Evolutionary conservation across 306 rosid genomes (phyloP), one percentile per base, ranked within the genome.

Genomic region (Quercus suber): DNA sequence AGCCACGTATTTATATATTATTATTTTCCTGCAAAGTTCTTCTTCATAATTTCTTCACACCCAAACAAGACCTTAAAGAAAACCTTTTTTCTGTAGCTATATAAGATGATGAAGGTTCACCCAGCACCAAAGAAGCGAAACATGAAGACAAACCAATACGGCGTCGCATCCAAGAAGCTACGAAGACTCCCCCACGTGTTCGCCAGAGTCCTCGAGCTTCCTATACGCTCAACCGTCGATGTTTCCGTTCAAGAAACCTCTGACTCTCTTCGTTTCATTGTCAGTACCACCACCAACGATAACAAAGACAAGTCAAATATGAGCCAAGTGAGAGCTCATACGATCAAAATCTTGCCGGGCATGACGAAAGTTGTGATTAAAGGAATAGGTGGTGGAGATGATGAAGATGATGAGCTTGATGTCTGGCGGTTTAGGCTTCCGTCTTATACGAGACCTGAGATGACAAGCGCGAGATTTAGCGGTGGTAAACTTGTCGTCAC

Each of bases 101-200:
- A 86, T 84, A 84, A 33, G 72, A 49, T 71, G 7, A 74, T 37
- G 71, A 87, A 71, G 83, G 56, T 80, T 4, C 79, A 73, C 52
- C 81, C 84, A 3, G 71, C 71, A 69, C 28, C 69, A 8, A 68
- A 72, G 63, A 84, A 89, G 63, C 77, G 75, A 64, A 68, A 59
- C 86, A 33, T 41, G 64, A 75, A 74, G 64, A 75, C 74, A 1
- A 52, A 76, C 12, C 83, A 83, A 8, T 70, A 69, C 76, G 79
- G 59, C 23, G 80, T 80, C 63, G 80, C 80, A 83, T 82, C 89
- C 1, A 85, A 77, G 53, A 87, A 83, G 79, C 89, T 89, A 20
- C 73, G 84, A 80, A 83, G 85, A 76, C 84, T 89, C 3, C 93
- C 93, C 4, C 93, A 89, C 74, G 83, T 87, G 7, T 89, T 89